Base-by-base conservation (phyloP, 805 yeast species). In the Helenozyma rhizophorensis region DNA sequence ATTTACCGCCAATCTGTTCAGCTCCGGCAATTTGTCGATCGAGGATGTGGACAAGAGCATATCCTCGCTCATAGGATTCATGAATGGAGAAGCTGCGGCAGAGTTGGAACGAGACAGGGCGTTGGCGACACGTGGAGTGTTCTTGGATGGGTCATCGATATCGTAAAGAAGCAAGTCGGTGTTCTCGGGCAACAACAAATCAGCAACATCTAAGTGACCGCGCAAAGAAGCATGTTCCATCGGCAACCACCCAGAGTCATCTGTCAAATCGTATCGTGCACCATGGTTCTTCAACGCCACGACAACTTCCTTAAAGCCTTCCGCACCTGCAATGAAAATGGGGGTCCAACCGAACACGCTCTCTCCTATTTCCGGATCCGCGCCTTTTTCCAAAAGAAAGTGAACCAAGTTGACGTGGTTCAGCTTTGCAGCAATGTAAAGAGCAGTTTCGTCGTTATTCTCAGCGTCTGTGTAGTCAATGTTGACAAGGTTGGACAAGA, bases 201-300 rank as follows among this genome's bases (percentile, higher is more conserved):
- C 76, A 1, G 93, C 80, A 23, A 86, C 74, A 2, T 65, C 70
- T 37, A 89, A 61, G 54, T 88, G 95, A 4, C 97, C 97, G 47
- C 97, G 72, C 28, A 90, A 65, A 30, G 86, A 80, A 0, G 97
- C 96, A 57, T 90, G 97, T 51, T 90, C 97, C 79, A 87, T 79
- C n/a, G 97, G 96, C 13, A 87, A 77, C 97, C 97, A 90, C 0
- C 97, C 97, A 32, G 93, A 81, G 28, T 77, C 81, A 60, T 90
- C 97, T 12, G 73, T 68, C 17, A 66, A 58, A 27, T 74, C 71
- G 37, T 62, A 74, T 6, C 67, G 61, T 4, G 87, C 83, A 14
- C 76, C 78, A 26, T 68, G 51, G 0, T 62, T 58, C 18, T 80
- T 56, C 40, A 90, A 65, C 7, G 73, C 39, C 26, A 71, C 56